phyloP scores from a whole-genome alignment of 441 rosid species.

The Breynia disticha region DNA sequence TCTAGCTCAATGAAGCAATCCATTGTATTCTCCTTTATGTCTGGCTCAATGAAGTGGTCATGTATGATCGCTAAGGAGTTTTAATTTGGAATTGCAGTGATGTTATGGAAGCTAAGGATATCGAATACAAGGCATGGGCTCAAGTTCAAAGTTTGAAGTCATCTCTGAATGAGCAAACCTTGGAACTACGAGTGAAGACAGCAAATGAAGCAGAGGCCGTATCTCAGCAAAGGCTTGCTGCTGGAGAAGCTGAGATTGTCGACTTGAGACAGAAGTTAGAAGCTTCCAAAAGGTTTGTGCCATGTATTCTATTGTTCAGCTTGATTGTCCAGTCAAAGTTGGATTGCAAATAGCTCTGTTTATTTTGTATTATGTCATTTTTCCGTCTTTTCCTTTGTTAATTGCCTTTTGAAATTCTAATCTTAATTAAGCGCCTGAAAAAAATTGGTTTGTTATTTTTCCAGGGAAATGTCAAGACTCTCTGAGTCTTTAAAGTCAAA shows the following conservation, averaged over 20 bases:
- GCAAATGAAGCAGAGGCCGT: constrained; percentile 96
- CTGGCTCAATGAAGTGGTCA: constrained; percentile 1
- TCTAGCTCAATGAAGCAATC: not conserved
- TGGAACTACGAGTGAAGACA: constrained; percentile 84
- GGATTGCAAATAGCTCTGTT: not conserved
- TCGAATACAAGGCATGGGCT: constrained; percentile 82
- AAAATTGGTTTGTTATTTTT: constrained; percentile 19
- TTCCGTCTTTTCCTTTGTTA: not conserved
- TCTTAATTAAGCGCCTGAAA: constrained; percentile 5
- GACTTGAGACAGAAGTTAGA: constrained; percentile 80
- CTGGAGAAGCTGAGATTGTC: constrained; percentile 98
- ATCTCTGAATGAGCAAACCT: constrained; percentile 76
- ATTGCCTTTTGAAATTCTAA: not conserved
- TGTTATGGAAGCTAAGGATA: constrained; percentile 60
- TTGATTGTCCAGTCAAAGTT: no score
- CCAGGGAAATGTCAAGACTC: constrained; percentile 55
- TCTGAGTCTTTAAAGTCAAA: constrained; percentile 68
- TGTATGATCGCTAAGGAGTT: constrained; percentile 6
- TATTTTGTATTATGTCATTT: not conserved
- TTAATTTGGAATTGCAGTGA: constrained; percentile 43
- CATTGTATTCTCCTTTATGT: not conserved
- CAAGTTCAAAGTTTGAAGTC: constrained; percentile 68
- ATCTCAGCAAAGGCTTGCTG: constrained; percentile 90
- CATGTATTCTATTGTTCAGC: not conserved
- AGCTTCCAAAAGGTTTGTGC: constrained; percentile 60